phyloP scores from a whole-genome alignment of 495 filamentous ascomycete genomes.

The Recurvomyces mirabilis region DNA sequence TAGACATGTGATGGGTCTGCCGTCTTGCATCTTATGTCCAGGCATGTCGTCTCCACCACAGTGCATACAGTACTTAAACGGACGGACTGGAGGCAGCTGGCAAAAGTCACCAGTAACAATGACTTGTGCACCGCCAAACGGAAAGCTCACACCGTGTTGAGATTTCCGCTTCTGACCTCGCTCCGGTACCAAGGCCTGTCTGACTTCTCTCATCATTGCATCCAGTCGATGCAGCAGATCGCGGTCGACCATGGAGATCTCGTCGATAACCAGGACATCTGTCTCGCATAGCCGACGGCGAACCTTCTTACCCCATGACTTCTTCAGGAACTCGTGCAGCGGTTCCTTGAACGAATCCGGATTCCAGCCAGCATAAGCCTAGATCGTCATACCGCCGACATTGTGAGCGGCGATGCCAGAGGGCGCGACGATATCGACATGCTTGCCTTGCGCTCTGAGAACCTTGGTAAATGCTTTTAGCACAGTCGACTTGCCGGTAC shows the following conservation, averaged over 20 bases:
- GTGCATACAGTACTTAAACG: constrained; percentile 29
- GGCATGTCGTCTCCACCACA: constrained; percentile 29
- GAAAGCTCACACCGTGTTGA: neutral
- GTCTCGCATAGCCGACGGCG: constrained; percentile 39
- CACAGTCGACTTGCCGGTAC: constrained; percentile 49
- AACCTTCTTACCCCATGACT: constrained; percentile 35
- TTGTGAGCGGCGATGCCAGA: constrained; percentile 46
- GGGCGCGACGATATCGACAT: constrained; percentile 44
- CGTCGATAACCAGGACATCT: constrained; percentile 38
- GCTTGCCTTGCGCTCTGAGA: constrained; percentile 26
- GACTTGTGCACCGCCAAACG: constrained; percentile 38
- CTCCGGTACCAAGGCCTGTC: neutral
- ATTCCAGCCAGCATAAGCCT: constrained; percentile 43
- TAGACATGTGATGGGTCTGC: constrained; percentile 23
- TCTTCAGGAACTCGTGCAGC: constrained; percentile 18
- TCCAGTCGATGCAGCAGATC: constrained; percentile 45
- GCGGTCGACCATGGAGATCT: constrained; percentile 48
- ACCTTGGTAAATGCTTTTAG: constrained; percentile 37
- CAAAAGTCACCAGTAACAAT: constrained; percentile 37
- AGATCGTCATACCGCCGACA: constrained; percentile 43
- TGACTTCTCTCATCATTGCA: constrained; percentile 28
- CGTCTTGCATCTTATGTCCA: constrained; percentile 10
- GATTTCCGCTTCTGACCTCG: neutral
- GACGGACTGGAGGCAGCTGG: constrained; percentile 36
- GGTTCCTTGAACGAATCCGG: constrained; percentile 28